Conservation (phyloP, 2,329 filamentous ascomycete species). For the Aureobasidium sp. region DNA sequence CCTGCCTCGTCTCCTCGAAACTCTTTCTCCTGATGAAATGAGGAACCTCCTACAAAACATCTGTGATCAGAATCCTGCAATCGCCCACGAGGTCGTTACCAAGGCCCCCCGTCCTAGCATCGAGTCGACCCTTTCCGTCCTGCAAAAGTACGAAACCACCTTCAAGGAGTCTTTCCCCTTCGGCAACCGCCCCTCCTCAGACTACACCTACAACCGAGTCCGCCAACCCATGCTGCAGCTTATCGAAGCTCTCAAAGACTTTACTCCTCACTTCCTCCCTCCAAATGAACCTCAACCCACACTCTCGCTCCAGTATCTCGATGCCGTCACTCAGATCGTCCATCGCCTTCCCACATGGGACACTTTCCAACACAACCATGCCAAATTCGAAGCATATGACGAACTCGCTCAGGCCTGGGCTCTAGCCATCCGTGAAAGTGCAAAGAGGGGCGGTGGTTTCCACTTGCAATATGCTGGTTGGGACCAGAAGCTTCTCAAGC, state of each 20-base stretch:
- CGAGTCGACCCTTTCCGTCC: constrained; percentile 68
- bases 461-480: constrained; percentile 83
- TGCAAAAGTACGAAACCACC: constrained; percentile 72
- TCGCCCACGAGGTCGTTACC: constrained; percentile 75
- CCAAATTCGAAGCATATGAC: constrained; percentile 93
- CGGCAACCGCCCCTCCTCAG: constrained; percentile 74
- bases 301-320: constrained; percentile 77
- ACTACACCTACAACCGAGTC: constrained; percentile 93
- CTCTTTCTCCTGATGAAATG: constrained; percentile 77
- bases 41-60: constrained; percentile 82
- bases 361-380: constrained; percentile 76
- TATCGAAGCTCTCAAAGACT: constrained; percentile 85
- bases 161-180: constrained; percentile 77
- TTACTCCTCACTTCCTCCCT: constrained; percentile 90
- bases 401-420: constrained; percentile 93
- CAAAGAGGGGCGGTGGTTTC: constrained; percentile 86
- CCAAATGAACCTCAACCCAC: constrained; percentile 81
- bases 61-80: constrained; percentile 80
- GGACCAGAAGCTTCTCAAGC: constrained; percentile 80
- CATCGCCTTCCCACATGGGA: constrained; percentile 89
- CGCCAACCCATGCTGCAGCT: constrained; percentile 72
- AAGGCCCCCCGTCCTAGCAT: constrained; percentile 84
- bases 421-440: constrained; percentile 80
- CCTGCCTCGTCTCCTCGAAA: constrained; percentile 80
- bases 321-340: constrained; percentile 83